These are phyloP conservation scores for Gaeumannomyces tritici DNA, from an alignment of 2,329 filamentous ascomycete species.

Conservation along the genomic window DNA sequence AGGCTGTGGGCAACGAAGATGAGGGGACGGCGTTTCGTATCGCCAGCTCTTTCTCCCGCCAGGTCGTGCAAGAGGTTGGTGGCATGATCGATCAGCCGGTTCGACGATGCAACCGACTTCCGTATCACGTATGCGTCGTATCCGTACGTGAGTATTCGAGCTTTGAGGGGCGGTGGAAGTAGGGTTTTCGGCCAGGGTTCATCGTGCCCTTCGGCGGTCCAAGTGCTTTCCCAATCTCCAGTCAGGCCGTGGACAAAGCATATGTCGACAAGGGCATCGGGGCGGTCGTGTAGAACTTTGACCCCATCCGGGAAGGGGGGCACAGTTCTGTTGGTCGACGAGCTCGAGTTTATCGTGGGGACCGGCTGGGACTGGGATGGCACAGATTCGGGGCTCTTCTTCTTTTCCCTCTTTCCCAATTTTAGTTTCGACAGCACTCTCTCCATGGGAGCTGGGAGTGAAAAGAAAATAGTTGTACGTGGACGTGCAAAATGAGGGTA, in stretches of 20 bases:
- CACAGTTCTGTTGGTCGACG: too few species aligned
- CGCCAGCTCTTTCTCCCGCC: slow-evolving; percentile 11
- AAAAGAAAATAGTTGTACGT: too few species aligned
- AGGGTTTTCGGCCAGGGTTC: slow-evolving; percentile 23
- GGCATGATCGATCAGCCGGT: slow-evolving; percentile 19
- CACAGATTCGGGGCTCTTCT: too few species aligned
- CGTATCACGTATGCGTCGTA: slow-evolving; percentile 25
- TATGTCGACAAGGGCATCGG: slow-evolving; percentile 14
- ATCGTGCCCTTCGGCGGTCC: slow-evolving; percentile 19
- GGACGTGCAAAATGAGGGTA: too few species aligned
- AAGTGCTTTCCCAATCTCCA: slow-evolving; percentile 26
- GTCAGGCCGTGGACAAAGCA: slow-evolving; percentile 31
- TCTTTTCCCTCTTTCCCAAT: too few species aligned
- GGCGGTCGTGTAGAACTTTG: slow-evolving; percentile 8
- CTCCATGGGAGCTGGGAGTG: too few species aligned
- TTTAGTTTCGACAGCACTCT: too few species aligned
- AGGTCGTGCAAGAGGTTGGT: slow-evolving; percentile 19
- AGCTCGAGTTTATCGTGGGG: too few species aligned
- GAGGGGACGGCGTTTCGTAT: slow-evolving; percentile 15
- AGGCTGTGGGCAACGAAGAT: slow-evolving; percentile 29
- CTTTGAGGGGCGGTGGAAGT: slow-evolving; percentile 20
- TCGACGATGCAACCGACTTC: slow-evolving; percentile 11
- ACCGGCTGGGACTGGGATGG: too few species aligned
- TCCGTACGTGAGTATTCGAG: slow-evolving; percentile 26
- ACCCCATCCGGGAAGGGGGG: slow-evolving; percentile 6